Evolutionary conservation across 352 stramenopile species (phyloP).

Genomic region (Peronospora farinosa): DNA sequence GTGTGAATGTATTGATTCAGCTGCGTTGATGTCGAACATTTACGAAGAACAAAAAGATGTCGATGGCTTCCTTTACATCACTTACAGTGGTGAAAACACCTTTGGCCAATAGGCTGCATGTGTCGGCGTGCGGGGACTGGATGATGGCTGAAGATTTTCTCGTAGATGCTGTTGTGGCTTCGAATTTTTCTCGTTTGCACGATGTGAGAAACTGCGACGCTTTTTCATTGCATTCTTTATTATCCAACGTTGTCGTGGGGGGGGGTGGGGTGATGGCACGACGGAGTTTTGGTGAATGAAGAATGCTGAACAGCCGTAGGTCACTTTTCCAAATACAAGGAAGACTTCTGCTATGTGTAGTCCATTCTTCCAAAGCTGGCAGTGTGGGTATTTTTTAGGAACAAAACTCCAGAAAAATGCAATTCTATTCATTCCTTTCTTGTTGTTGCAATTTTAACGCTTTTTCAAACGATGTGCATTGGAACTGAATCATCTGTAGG

Average conservation of each 20-base stretch:
- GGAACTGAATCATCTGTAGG: conserved; percentile 58
- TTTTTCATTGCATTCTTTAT: conserved; percentile 2
- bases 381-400: conserved; percentile 33
- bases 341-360: conserved; percentile 27
- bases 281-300: conserved; percentile 3
- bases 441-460: conserved; percentile 5
- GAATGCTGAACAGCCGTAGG: conserved; percentile 6
- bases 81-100: conserved; percentile 98
- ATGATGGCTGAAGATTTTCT: conserved; percentile 36
- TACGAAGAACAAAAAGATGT: conserved; percentile 99
- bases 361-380: conserved; percentile 30
- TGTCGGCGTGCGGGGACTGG: conserved; percentile 16
- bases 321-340: conserved; percentile 15
- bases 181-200: conserved; percentile 1
- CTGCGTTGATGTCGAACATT: conserved; percentile 98
- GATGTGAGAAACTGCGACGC: conserved; percentile 5
- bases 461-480: neutral
- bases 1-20: conserved; percentile 23
- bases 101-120: conserved; percentile 85
- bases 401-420: conserved; percentile 33
- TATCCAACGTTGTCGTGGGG: conserved; percentile 1
- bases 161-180: conserved; percentile 16
- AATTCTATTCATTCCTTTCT: conserved; percentile 30
- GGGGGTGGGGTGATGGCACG: conserved; percentile 1
- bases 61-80: conserved; percentile 99